A percentile compares a stretch with the other conserved stretches of the same genome.
These are phyloP conservation scores for Arxiozyma telluris DNA, from an alignment of 1,139 yeast species.

Conservation along the genomic window DNA sequence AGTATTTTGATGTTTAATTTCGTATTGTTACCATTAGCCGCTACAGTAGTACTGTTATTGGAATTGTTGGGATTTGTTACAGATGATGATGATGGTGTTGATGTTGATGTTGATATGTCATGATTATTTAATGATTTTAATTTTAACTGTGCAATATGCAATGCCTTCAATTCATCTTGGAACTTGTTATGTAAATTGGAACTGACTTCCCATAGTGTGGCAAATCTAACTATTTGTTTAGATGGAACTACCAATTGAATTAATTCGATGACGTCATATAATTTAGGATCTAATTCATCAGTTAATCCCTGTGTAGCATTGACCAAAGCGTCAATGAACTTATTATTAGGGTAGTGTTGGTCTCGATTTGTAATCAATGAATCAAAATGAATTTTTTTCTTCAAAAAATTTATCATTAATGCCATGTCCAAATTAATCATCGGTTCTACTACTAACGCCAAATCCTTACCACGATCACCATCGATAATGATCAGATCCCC, in stretches of 20 bases:
- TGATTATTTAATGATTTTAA: constrained; percentile 24
- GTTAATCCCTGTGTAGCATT: constrained; percentile 20
- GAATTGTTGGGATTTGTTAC: constrained; percentile 7
- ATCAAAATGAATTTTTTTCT: constrained; percentile 44
- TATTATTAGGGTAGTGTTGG: constrained; percentile 25
- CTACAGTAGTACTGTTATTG: not conserved
- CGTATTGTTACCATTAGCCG: not conserved
- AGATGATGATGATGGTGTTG: not conserved
- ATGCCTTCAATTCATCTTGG: constrained; percentile 39
- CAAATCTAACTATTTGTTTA: constrained; percentile 62
- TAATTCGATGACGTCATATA: constrained; percentile 31
- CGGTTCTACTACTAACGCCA: constrained; percentile 69
- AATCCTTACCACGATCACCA: constrained; percentile 90
- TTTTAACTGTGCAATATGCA: constrained; percentile 34
- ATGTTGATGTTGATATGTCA: not conserved
- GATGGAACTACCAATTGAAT: constrained; percentile 36
- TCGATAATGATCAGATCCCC: constrained; percentile 89
- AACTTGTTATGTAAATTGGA: constrained; percentile 34
- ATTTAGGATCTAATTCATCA: constrained; percentile 26
- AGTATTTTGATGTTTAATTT: constrained; percentile 39
- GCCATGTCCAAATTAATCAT: constrained; percentile 69
- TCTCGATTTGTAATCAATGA: constrained; percentile 26
- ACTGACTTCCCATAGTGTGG: constrained; percentile 33
- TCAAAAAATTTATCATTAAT: constrained; percentile 66
- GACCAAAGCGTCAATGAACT: constrained; percentile 23